Conservation (phyloP, 345 rosid species). For the Pugionium dolabratum region DNA sequence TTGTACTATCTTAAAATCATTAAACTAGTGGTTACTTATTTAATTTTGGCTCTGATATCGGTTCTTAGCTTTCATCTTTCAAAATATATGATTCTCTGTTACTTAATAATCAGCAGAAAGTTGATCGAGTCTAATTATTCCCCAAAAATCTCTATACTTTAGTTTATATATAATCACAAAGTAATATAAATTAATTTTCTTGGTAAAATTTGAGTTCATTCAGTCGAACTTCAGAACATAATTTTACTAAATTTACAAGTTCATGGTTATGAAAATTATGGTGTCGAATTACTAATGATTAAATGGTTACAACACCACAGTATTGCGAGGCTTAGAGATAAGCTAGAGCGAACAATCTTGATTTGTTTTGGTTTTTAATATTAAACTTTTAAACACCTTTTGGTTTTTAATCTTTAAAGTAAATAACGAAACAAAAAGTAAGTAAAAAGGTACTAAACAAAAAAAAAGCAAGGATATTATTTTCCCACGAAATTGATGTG, state of each 20-base stretch:
- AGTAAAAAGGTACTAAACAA: background rate
- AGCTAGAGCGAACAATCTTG: background rate
- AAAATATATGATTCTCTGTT: constrained; percentile 26
- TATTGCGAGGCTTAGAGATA: background rate
- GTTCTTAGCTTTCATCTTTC: constrained; percentile 17
- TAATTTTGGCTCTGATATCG: background rate
- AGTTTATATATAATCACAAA: background rate
- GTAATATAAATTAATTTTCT: background rate
- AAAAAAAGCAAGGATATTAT: too few relatives aligned
- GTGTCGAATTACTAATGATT: background rate
- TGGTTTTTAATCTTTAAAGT: too few relatives aligned
- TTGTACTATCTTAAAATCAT: too few relatives aligned
- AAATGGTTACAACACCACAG: background rate
- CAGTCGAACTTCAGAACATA: background rate
- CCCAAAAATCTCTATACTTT: background rate
- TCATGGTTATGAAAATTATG: background rate
- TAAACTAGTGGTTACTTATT: constrained; percentile 29
- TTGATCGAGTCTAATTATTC: constrained; percentile 18
- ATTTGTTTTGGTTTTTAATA: background rate
- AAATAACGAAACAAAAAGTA: background rate
- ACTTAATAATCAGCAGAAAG: constrained; percentile 4
- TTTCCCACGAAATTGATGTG: too few relatives aligned
- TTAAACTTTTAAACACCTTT: background rate
- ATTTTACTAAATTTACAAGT: background rate
- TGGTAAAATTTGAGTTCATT: background rate